Conservation (phyloP, 805 yeast species). For the Yarrowia sp. region DNA sequence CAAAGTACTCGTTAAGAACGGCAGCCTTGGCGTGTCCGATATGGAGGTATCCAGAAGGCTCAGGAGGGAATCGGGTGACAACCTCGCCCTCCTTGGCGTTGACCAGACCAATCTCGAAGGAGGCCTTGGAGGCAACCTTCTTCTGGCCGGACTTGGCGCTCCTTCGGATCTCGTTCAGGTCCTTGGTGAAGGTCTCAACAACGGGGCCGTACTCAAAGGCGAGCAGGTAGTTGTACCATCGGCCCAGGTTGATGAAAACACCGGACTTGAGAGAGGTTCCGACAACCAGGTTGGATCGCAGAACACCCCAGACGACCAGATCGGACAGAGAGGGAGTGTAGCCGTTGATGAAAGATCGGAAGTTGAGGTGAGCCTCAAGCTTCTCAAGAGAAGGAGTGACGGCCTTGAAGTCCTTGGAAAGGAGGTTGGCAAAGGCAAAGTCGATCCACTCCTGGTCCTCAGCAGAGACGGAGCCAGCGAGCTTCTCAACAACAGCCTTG, state of each 20-base stretch:
- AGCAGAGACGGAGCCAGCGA: conserved; percentile 41
- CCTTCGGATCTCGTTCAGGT: conserved; percentile 71
- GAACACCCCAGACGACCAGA: conserved; percentile 86
- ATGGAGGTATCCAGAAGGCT: conserved; percentile 98
- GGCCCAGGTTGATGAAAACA: conserved; percentile 77
- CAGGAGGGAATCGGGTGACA: conserved; percentile 99
- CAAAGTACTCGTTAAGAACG: conserved; percentile 91
- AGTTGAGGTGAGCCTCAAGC: conserved; percentile 77
- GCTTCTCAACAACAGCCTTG: conserved; percentile 12
- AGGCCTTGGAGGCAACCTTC: conserved; percentile 90
- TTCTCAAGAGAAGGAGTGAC: conserved; percentile 72
- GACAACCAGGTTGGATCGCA: conserved; percentile 89
- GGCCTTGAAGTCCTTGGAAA: conserved; percentile 84
- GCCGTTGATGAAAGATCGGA: conserved; percentile 75
- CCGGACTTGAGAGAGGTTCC: conserved; percentile 85
- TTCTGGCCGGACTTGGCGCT: conserved; percentile 60
- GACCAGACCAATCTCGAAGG: conserved; percentile 86
- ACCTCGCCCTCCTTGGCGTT: conserved; percentile 93
- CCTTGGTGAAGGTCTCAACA: conserved; percentile 62
- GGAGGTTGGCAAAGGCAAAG: conserved; percentile 63
- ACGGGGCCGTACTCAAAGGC: conserved; percentile 60
- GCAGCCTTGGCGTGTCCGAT: conserved; percentile 99
- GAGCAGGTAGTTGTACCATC: conserved; percentile 87
- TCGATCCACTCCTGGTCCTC: conserved; percentile 52
- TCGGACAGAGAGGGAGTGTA: conserved; percentile 71